Conservation (phyloP, 306 rosid species). For the Datisca glomerata region DNA sequence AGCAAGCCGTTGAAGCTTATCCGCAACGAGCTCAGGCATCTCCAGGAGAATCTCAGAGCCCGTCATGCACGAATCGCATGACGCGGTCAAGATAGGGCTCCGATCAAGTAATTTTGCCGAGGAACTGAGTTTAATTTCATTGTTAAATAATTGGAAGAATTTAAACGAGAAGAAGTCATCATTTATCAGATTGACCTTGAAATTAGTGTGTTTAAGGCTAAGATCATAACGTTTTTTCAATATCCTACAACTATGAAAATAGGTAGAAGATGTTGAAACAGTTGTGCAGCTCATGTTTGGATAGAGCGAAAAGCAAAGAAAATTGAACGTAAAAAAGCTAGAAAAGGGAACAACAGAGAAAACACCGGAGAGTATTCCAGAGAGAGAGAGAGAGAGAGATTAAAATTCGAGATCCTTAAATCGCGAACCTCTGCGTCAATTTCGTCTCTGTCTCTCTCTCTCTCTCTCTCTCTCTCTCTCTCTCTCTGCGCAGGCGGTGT, state of each 20-base stretch:
- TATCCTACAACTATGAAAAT: not conserved
- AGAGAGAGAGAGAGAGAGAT: not conserved
- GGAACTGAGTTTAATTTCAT: not conserved
- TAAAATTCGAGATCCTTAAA: slow-evolving; percentile 1
- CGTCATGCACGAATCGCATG: not conserved
- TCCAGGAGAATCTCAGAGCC: not conserved
- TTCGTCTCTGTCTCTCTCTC: not conserved
- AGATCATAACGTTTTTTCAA: not conserved
- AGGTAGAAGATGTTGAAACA: not conserved
- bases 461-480: not conserved
- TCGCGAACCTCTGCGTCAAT: not conserved
- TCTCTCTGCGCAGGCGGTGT: no score
- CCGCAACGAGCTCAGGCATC: slow-evolving; percentile 8
- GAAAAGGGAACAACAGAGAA: not conserved
- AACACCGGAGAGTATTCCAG: not conserved
- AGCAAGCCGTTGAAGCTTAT: slow-evolving; percentile 20
- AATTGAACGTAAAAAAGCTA: not conserved
- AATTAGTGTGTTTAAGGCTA: not conserved
- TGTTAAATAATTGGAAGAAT: slow-evolving; percentile 1
- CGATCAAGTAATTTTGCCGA: not conserved
- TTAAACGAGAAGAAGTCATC: not conserved
- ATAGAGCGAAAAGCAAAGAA: slow-evolving; percentile 5
- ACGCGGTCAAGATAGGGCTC: slow-evolving; percentile 3
- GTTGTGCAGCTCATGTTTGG: slow-evolving; percentile 21
- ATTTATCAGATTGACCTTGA: not conserved